Conservation (phyloP, 805 yeast species). For the Wickerhamomyces silvicola region DNA sequence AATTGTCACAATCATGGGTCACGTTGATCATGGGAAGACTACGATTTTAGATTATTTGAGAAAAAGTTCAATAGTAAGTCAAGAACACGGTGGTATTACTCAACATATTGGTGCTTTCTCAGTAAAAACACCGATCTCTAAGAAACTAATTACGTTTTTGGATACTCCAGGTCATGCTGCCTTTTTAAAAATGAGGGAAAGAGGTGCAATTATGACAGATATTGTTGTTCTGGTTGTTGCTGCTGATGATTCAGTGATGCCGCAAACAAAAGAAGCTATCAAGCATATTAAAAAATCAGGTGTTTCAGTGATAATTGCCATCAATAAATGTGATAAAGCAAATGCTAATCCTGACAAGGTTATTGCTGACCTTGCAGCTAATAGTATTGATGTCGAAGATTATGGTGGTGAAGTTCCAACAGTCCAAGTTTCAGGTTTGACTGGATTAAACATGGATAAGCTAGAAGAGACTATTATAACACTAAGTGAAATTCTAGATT, state of each 20-base stretch:
- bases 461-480: constrained; percentile 86
- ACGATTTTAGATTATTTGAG: constrained; percentile 84
- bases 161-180: constrained; percentile 99
- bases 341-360: constrained; percentile 72
- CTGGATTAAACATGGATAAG: constrained; percentile 85
- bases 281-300: constrained; percentile 81
- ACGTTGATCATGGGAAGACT: constrained; percentile 97
- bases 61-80: constrained; percentile 73
- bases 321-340: constrained; percentile 85
- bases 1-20: constrained; percentile 97
- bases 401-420: constrained; percentile 95
- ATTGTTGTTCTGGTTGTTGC: constrained; percentile 90
- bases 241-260: constrained; percentile 96
- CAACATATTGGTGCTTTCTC: constrained; percentile 98
- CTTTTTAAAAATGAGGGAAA: constrained; percentile 88
- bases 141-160: constrained; percentile 75
- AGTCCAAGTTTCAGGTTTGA: constrained; percentile 79
- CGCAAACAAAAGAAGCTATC: constrained; percentile 93
- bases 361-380: constrained; percentile 63
- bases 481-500: constrained; percentile 75
- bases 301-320: constrained; percentile 83
- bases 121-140: constrained; percentile 68
- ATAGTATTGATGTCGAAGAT: constrained; percentile 82
- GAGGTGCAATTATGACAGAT: constrained; percentile 94
- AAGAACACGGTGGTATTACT: constrained; percentile 94